Conservation (phyloP, 2,329 filamentous ascomycete species). For the Monosporascus sp. region DNA sequence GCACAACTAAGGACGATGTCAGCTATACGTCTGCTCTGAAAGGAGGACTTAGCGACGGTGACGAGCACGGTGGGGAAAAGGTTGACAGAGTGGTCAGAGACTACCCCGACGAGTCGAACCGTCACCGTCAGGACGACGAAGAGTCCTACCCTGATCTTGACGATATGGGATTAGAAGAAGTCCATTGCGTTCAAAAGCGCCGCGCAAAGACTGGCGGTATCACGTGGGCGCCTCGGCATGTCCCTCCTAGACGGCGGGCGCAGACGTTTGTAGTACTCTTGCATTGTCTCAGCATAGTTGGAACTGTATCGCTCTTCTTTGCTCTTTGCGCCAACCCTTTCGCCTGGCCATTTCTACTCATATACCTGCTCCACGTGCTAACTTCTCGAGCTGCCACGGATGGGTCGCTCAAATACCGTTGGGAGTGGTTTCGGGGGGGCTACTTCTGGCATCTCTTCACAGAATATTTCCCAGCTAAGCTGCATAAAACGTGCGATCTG, state of each 20-base stretch:
- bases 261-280: constrained; percentile 75
- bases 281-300: constrained; percentile 67
- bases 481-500: constrained; percentile 80
- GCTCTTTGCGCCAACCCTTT: constrained; percentile 85
- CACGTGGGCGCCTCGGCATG: constrained; percentile 75
- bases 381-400: constrained; percentile 73
- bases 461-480: constrained; percentile 81
- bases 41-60: constrained; percentile 4
- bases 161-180: constrained; percentile 23
- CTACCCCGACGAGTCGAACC: not conserved
- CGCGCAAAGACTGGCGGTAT: constrained; percentile 45
- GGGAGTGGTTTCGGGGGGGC: constrained; percentile 65
- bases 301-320: constrained; percentile 75
- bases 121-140: constrained; percentile 18
- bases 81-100: too few relatives aligned
- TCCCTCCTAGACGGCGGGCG: constrained; percentile 64
- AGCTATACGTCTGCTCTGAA: constrained; percentile 15
- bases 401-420: constrained; percentile 69
- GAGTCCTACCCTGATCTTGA: constrained; percentile 28
- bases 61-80: constrained; percentile 2
- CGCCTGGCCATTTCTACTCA: constrained; percentile 72
- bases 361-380: constrained; percentile 79
- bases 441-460: constrained; percentile 85
- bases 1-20: not conserved
- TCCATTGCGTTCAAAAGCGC: constrained; percentile 17